These are phyloP conservation scores for Cutaneotrichosporon spelunceum DNA, from an alignment of 1,284 basidiomycete species.

Conservation along the genomic window DNA sequence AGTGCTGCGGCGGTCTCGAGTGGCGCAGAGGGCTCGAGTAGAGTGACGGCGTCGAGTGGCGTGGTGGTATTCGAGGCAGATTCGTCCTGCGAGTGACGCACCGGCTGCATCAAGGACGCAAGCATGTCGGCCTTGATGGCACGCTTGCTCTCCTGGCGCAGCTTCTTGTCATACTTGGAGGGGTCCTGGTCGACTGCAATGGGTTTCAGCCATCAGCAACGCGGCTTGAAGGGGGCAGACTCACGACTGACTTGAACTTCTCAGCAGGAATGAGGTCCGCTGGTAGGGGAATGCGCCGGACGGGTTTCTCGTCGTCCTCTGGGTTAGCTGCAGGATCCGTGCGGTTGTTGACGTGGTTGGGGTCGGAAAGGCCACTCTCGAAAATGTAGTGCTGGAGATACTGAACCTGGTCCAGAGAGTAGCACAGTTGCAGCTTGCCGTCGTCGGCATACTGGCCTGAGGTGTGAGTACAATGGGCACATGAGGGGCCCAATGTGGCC, in stretches of 20 bases:
- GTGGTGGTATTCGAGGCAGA: background rate
- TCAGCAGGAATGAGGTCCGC: conserved; percentile 12
- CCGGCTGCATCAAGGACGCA: background rate
- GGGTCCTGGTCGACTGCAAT: background rate
- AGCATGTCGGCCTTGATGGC: background rate
- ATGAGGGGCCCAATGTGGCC: background rate
- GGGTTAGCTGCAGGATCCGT: background rate
- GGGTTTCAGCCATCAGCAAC: background rate
- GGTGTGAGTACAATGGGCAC: background rate
- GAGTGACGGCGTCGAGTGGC: too few relatives aligned
- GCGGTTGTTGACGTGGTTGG: conserved; percentile 21
- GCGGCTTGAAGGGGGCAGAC: background rate
- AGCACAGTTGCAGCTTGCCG: conserved; percentile 60
- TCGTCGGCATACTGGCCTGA: conserved; percentile 19
- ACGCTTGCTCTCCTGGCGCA: background rate
- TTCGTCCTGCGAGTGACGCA: background rate
- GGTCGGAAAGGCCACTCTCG: conserved; percentile 64
- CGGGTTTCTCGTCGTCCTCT: background rate
- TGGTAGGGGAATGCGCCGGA: conserved; percentile 25
- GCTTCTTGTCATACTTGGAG: background rate
- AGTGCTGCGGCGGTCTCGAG: too few relatives aligned
- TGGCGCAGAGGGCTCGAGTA: too few relatives aligned
- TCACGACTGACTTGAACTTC: conserved; percentile 18
- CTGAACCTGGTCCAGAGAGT: conserved; percentile 76
- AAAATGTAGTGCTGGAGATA: conserved; percentile 80